Percentiles rank a stretch among this genome's conserved stretches.
phyloP scores from a whole-genome alignment of 1,284 basidiomycete species.

The Leccinum angustisporum region DNA sequence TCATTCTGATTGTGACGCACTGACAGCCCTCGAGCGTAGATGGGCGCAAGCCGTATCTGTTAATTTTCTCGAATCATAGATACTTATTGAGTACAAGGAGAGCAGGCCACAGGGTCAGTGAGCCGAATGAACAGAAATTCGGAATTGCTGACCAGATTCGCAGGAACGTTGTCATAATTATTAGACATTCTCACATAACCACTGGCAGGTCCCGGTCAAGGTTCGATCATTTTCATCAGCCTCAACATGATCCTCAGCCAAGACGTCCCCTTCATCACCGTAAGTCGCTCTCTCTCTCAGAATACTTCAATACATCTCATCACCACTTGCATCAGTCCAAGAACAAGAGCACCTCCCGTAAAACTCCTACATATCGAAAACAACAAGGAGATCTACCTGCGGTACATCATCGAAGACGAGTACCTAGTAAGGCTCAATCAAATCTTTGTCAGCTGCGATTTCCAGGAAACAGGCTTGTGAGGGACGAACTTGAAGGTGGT shows the following conservation, averaged over 20 bases:
- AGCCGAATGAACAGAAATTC: no score
- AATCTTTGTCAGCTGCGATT: constrained; percentile 14
- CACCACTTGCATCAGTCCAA: background rate
- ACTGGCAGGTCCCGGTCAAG: no score
- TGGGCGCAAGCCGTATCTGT: no score
- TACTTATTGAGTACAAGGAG: no score
- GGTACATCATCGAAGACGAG: constrained; percentile 24
- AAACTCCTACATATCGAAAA: constrained; percentile 4
- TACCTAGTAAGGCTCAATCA: constrained; percentile 18
- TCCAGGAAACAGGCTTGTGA: constrained; percentile 19
- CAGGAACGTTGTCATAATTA: background rate
- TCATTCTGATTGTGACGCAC: no score
- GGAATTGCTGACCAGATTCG: no score
- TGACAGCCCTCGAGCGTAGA: no score
- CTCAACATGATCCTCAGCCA: constrained; percentile 11
- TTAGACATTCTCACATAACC: no score
- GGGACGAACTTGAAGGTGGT: constrained; percentile 14
- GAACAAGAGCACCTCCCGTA: constrained; percentile 12
- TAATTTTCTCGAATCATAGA: no score
- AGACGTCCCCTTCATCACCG: constrained; percentile 16
- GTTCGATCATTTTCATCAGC: background rate
- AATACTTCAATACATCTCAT: background rate
- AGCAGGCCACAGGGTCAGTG: no score
- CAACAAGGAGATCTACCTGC: background rate
- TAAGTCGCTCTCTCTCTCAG: background rate